phyloP scores from a whole-genome alignment of 768 basidiomycete species.

The Agaricus blazei region DNA sequence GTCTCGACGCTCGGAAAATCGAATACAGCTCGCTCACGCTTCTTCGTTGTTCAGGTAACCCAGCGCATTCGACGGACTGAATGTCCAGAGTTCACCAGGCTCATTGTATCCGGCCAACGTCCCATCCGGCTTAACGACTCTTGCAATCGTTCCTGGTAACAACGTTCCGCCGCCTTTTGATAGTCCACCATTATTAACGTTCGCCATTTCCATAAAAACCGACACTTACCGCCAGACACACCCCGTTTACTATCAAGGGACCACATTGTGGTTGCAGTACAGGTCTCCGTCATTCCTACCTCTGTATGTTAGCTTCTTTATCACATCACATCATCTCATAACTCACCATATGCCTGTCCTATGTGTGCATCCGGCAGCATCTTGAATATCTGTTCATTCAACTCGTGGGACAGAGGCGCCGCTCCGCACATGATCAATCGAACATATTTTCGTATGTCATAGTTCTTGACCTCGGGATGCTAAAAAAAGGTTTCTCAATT shows the following conservation, averaged over 20 bases:
- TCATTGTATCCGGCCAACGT: conserved; percentile 49
- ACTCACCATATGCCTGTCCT: conserved; percentile 53
- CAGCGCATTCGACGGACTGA: conserved; percentile 48
- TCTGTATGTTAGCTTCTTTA: too few species aligned
- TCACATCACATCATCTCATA: not conserved
- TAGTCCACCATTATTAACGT: not conserved
- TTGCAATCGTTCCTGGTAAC: conserved; percentile 49
- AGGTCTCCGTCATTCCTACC: conserved; percentile 64
- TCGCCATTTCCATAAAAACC: not conserved
- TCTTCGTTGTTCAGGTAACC: conserved; percentile 53
- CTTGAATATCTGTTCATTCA: conserved; percentile 41
- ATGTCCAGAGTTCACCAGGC: conserved; percentile 54
- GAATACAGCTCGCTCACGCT: conserved; percentile 42
- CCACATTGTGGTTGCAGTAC: conserved; percentile 47
- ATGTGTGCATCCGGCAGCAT: conserved; percentile 50
- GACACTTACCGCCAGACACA: conserved; percentile 40
- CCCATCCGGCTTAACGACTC: conserved; percentile 56
- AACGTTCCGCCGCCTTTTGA: conserved; percentile 44
- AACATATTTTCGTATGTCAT: conserved; percentile 38
- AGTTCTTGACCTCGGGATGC: conserved; percentile 48
- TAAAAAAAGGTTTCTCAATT: conserved; percentile 14
- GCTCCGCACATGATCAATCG: conserved; percentile 51
- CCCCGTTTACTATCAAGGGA: conserved; percentile 43
- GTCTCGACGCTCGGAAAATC: not conserved
- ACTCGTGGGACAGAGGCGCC: conserved; percentile 51